A percentile compares a stretch with the other conserved stretches of the same genome.
Conservation (phyloP, 2,329 filamentous ascomycete genomes). For the Falciphora oryzae region DNA sequence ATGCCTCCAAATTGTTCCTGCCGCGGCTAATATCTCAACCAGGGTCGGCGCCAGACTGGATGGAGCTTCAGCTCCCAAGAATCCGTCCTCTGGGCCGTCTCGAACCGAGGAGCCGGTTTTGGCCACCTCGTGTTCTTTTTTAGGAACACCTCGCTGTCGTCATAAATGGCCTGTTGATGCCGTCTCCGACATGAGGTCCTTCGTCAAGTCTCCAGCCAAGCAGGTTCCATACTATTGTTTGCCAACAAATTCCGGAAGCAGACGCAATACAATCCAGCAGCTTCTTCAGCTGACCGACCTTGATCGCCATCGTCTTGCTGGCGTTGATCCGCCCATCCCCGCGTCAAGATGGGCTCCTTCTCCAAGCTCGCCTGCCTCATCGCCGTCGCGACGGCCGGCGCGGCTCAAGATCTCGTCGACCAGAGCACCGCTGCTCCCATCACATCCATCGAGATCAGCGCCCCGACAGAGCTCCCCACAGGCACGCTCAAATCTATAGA, state of each 20-base stretch:
- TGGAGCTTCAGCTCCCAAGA: neutral
- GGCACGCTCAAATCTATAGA: neutral
- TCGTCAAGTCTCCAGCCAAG: neutral
- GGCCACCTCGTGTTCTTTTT: neutral
- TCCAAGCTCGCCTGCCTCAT: neutral
- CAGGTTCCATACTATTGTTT: neutral
- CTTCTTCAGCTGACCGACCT: neutral
- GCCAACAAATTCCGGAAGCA: neutral
- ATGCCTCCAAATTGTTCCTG: neutral
- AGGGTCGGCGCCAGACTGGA: neutral
- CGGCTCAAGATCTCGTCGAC: slow-evolving; percentile 3
- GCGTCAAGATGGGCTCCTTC: neutral
- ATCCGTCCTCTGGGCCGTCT: neutral
- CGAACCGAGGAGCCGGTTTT: neutral
- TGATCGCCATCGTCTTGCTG: too few species aligned
- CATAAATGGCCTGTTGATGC: neutral
- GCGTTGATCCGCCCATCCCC: too few species aligned
- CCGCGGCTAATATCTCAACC: neutral
- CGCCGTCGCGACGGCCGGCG: neutral
- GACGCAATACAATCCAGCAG: neutral
- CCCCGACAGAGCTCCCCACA: neutral
- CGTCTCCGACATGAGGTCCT: neutral
- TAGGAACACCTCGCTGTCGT: neutral
- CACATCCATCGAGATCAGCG: neutral
- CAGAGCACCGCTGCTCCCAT: neutral